These are phyloP conservation scores for Psophocarpus tetragonolobus DNA, from an alignment of 306 rosid species.

Conservation along the genomic window DNA sequence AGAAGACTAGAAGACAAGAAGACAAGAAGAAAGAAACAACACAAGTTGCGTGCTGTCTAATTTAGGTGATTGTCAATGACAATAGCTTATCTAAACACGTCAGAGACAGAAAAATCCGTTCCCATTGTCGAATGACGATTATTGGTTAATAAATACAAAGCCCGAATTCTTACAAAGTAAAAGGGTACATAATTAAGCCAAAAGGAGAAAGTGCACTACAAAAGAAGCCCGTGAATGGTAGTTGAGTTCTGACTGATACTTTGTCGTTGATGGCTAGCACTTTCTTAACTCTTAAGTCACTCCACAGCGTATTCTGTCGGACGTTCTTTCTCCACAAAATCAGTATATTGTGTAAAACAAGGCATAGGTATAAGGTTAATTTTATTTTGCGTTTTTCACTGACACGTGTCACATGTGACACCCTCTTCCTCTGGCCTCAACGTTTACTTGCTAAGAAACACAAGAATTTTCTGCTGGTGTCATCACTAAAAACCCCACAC, in stretches of 20 bases:
- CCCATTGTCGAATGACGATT: constrained; percentile 6
- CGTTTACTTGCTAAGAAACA: too few relatives aligned
- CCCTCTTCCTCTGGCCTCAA: too few relatives aligned
- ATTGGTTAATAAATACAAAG: constrained; percentile 5
- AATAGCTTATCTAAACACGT: constrained; percentile 19
- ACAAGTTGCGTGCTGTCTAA: not conserved
- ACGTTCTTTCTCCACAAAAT: constrained; percentile 6
- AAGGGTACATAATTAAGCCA: constrained; percentile 8
- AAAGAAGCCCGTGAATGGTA: constrained; percentile 17
- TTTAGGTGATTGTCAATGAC: constrained; percentile 16
- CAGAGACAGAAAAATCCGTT: not conserved
- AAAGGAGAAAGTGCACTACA: constrained; percentile 10
- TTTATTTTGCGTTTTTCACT: too few relatives aligned
- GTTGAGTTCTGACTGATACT: not conserved
- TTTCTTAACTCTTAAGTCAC: not conserved
- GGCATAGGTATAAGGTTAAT: too few relatives aligned
- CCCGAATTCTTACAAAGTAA: constrained; percentile 20
- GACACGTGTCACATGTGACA: too few relatives aligned
- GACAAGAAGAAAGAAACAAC: too few relatives aligned
- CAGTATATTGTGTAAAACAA: too few relatives aligned
- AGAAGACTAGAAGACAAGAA: constrained; percentile 6
- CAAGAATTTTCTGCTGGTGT: too few relatives aligned
- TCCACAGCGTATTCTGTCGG: not conserved
- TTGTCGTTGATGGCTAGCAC: not conserved
- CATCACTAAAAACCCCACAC: too few relatives aligned